Evolutionary conservation across 306 rosid species (phyloP).

Genomic region (Cicer pinnatifidum): DNA sequence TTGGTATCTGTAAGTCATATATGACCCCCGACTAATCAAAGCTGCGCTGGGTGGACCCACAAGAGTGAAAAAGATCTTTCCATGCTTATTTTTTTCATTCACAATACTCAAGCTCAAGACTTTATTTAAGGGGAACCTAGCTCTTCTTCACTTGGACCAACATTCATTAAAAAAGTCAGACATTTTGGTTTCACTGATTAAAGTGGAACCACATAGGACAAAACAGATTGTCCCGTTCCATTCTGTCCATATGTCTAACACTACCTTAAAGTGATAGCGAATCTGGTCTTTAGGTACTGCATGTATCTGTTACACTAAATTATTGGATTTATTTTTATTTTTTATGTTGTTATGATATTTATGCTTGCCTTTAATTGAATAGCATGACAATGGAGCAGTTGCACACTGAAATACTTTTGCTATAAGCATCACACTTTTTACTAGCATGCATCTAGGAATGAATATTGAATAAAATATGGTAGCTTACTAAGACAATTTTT

Average conservation of each 20-base stretch:
- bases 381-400: conserved; percentile 27
- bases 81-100: not conserved
- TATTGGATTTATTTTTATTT: conserved; percentile 33
- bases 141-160: not conserved
- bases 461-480: conserved; percentile 20
- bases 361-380: conserved; percentile 35
- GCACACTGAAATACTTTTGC: conserved; percentile 18
- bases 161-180: not conserved
- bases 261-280: conserved; percentile 11
- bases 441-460: not conserved
- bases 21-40: not conserved
- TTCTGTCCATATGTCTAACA: not conserved
- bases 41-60: not conserved
- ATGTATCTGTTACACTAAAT: not conserved
- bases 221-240: not conserved
- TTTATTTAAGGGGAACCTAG: not conserved
- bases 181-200: not conserved
- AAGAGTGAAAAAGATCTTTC: not conserved
- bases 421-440: not conserved
- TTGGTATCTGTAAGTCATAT: not conserved
- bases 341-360: conserved; percentile 25
- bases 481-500: conserved; percentile 38
- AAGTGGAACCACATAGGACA: not conserved
- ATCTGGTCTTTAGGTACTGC: conserved; percentile 23
- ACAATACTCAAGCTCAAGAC: not conserved